These are phyloP conservation scores for Oryza punctata DNA, from an alignment of 176 grass and related monocot genomes.

Conservation along the genomic window DNA sequence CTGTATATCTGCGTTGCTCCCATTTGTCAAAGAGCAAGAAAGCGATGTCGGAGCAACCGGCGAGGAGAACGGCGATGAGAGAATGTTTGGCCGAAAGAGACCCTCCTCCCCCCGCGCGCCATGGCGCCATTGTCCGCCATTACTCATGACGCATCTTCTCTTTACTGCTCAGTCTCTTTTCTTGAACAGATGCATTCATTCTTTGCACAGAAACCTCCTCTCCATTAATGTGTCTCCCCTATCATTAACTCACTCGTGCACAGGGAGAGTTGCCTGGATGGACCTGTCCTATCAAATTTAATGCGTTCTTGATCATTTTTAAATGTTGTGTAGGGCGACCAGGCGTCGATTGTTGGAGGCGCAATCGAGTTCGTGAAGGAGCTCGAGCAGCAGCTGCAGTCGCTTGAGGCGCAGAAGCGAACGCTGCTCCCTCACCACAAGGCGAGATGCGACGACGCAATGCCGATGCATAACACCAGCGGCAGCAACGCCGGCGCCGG, in stretches of 20 bases:
- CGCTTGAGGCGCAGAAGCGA: slow-evolving; percentile 77
- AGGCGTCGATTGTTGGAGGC: slow-evolving; percentile 89
- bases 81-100: slow-evolving; percentile 43
- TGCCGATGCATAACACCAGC: not conserved
- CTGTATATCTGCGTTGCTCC: not conserved
- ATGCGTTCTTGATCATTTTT: slow-evolving; percentile 11
- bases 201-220: slow-evolving; percentile 14
- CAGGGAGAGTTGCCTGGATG: not conserved
- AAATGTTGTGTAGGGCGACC: slow-evolving; percentile 75
- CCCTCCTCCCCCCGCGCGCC: too few species aligned
- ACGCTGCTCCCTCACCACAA: slow-evolving; percentile 34
- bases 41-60: slow-evolving; percentile 39
- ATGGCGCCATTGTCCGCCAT: slow-evolving; percentile 11
- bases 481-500: not conserved
- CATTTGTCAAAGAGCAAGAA: slow-evolving; percentile 32
- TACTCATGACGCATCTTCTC: not conserved
- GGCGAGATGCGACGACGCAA: not conserved
- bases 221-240: slow-evolving; percentile 52
- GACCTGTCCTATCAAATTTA: slow-evolving; percentile 18
- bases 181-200: slow-evolving; percentile 6
- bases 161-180: slow-evolving; percentile 1
- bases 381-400: slow-evolving; percentile 91
- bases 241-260: slow-evolving; percentile 6
- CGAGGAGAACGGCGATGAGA: not conserved
- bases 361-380: slow-evolving; percentile 98